A percentile compares a stretch with the other conserved stretches of the same genome.
phyloP scores from a whole-genome alignment of 805 yeast species.

The Hanseniaspora meyeri region DNA sequence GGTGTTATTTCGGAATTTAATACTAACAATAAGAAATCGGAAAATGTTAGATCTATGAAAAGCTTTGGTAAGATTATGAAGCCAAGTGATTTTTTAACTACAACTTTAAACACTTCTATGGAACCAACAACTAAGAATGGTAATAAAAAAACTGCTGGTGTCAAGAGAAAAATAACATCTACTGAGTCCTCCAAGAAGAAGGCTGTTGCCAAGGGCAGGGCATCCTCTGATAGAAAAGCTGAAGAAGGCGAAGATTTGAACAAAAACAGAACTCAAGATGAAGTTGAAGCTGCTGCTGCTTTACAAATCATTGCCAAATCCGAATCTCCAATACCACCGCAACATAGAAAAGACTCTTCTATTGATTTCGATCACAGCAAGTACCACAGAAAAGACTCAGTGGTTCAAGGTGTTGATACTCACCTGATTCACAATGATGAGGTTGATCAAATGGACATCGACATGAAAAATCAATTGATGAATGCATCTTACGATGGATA shows the following conservation, averaged over 20 bases:
- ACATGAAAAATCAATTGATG: conserved; percentile 1
- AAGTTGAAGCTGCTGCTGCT: conserved; percentile 9
- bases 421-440: not conserved
- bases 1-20: conserved; percentile 11
- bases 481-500: not conserved
- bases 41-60: not conserved
- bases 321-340: conserved; percentile 3
- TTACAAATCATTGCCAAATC: conserved; percentile 11
- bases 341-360: not conserved
- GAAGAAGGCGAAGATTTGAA: not conserved
- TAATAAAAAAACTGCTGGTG: not conserved
- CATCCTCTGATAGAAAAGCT: too few species aligned
- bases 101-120: conserved; percentile 10
- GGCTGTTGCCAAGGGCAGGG: not conserved
- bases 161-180: not conserved
- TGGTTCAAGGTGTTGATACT: not conserved
- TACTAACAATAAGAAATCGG: not conserved
- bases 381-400: not conserved
- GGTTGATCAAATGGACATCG: conserved; percentile 1
- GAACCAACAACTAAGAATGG: conserved; percentile 6
- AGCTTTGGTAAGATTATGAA: conserved; percentile 10
- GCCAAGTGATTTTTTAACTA: conserved; percentile 11
- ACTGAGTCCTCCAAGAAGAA: not conserved
- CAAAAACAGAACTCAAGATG: not conserved
- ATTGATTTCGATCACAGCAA: not conserved